Evolutionary conservation across 2,329 filamentous ascomycete species (phyloP), one percentile per base, ranked within the genome.

Genomic region (Truncatella angustata): DNA sequence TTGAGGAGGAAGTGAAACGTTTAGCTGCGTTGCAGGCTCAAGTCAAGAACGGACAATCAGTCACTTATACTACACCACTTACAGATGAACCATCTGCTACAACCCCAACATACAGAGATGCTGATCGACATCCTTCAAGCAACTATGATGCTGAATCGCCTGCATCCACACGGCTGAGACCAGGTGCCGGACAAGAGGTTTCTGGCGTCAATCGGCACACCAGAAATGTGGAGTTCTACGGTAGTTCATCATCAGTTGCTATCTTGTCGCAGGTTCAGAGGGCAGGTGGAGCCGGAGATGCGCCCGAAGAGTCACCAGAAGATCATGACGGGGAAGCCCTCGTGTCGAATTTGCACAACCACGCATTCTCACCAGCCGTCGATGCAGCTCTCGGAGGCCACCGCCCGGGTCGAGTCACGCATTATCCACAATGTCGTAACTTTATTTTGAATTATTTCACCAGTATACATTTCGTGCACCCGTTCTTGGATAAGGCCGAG

Each of bases 401-500:
- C 34, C 14, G 49, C 24, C 14, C 30, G 18, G 2, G 40, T 35
- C 26, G 54, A 52, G 24, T 49, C 14, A 45, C 62, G 4, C 64
- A 75, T 42, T 73, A 73, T 47, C 69, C 70, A 1, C 70, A 77
- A 40, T 74, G 73, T 5, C 71, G 73, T 52, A 59, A 68, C 2
- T 77, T 78, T 30, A 63, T 77, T 47, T 71, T 75, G 53, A 70
- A 68, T 11, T 78, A 76, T 61, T 78, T 78, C 50, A 70, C 73
- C 11, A 76, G 73, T 30, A 68, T 77, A 4, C 75, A 78, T 54
- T 73, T 73, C 51, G 70, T 78, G 11, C 73, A 77, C 34, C 75
- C 75, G 0, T 68, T 78, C 3, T 68, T 78, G 18, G 74, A 77
- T 47, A 76, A 76, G 59, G 66, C 70, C 6, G 62, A 66, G 18